A percentile compares a stretch with the other conserved stretches of the same genome.
Evolutionary conservation across 1,139 yeast genomes (phyloP).

Genomic region (Nematodospora anomalae): DNA sequence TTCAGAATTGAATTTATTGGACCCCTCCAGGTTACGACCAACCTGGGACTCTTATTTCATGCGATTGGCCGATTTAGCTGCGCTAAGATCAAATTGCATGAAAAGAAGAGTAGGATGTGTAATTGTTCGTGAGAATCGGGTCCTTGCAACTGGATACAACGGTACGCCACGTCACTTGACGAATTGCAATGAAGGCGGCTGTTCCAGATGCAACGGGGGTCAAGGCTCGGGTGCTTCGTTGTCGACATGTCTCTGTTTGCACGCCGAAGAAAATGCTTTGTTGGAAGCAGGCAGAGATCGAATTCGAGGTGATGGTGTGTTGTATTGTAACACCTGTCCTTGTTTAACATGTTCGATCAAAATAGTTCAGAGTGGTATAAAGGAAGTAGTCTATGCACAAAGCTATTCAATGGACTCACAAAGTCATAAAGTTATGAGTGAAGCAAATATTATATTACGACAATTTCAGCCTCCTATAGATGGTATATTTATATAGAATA

Average conservation of each 20-base stretch:
- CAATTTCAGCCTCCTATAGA: slow-evolving; percentile 68
- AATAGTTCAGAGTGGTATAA: slow-evolving; percentile 88
- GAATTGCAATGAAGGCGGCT: slow-evolving; percentile 96
- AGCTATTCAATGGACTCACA: slow-evolving; percentile 86
- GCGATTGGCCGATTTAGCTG: slow-evolving; percentile 91
- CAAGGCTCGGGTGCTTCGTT: slow-evolving; percentile 63
- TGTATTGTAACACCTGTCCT: slow-evolving; percentile 97
- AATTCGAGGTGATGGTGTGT: slow-evolving; percentile 53
- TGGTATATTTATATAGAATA: slow-evolving; percentile 37
- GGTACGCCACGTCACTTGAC: slow-evolving; percentile 90
- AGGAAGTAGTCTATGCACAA: slow-evolving; percentile 92
- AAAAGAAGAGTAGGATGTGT: slow-evolving; percentile 96
- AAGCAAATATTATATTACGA: slow-evolving; percentile 72
- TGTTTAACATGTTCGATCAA: slow-evolving; percentile 94
- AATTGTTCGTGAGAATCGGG: slow-evolving; percentile 79
- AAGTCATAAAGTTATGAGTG: slow-evolving; percentile 67
- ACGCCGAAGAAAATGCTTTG: slow-evolving; percentile 96
- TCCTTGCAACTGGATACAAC: slow-evolving; percentile 94
- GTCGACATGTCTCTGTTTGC: slow-evolving; percentile 86
- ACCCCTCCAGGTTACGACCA: slow-evolving; percentile 74
- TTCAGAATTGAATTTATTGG: slow-evolving; percentile 52
- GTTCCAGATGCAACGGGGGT: slow-evolving; percentile 75
- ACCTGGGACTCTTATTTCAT: slow-evolving; percentile 96
- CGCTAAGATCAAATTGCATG: slow-evolving; percentile 93
- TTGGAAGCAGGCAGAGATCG: slow-evolving; percentile 93